Conservation (phyloP, 768 basidiomycete species). For the Tricholoma hemisulphureum region DNA sequence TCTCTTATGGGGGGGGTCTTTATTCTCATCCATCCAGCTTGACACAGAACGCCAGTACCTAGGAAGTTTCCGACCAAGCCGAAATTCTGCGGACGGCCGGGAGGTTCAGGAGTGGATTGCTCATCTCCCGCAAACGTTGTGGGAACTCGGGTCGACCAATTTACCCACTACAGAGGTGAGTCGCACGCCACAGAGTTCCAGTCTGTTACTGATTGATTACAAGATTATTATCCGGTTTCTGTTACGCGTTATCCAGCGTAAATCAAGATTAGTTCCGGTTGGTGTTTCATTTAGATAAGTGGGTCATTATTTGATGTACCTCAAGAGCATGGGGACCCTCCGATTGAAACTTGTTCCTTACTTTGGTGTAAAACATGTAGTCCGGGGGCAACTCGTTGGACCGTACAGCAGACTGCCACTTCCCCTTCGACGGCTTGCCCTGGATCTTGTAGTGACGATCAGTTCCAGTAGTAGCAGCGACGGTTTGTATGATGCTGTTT, state of each 20-base stretch:
- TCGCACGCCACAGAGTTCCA: background rate
- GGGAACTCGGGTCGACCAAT: slow-evolving; percentile 75
- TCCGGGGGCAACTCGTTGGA: slow-evolving; percentile 68
- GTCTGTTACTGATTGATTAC: background rate
- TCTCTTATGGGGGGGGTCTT: background rate
- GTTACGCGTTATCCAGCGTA: slow-evolving; percentile 58
- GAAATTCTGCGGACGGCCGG: slow-evolving; percentile 23
- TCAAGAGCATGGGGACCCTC: slow-evolving; percentile 49
- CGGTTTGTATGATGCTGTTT: slow-evolving; percentile 27
- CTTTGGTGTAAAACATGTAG: slow-evolving; percentile 76
- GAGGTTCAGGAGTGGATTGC: slow-evolving; percentile 65
- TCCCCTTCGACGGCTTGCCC: slow-evolving; percentile 50
- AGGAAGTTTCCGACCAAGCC: slow-evolving; percentile 45
- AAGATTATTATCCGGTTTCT: slow-evolving; percentile 63
- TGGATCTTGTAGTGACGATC: slow-evolving; percentile 57
- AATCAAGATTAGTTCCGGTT: slow-evolving; percentile 46
- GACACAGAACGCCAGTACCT: slow-evolving; percentile 53
- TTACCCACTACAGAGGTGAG: slow-evolving; percentile 60
- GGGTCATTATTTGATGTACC: slow-evolving; percentile 11
- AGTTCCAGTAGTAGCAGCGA: slow-evolving; percentile 13
- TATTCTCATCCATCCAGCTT: slow-evolving; percentile 42
- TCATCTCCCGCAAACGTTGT: slow-evolving; percentile 76
- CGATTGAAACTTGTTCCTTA: slow-evolving; percentile 70
- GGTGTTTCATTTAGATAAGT: slow-evolving; percentile 16
- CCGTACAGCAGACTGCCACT: slow-evolving; percentile 72